phyloP scores from a whole-genome alignment of 2,329 filamentous ascomycete genomes.

The Neofusicoccum ribis region DNA sequence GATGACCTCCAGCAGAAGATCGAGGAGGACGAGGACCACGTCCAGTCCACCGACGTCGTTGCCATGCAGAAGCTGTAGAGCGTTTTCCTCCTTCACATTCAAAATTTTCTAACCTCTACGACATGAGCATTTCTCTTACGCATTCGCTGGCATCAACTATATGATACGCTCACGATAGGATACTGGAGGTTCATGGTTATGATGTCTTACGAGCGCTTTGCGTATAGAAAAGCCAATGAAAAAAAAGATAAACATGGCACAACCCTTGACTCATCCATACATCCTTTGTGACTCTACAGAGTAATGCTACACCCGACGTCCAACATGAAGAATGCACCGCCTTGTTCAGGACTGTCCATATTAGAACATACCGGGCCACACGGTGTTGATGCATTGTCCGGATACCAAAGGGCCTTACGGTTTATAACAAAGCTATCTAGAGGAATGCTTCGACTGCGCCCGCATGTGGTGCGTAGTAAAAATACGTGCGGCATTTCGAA shows the following conservation, averaged over 20 bases:
- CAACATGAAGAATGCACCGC: no score
- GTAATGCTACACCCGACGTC: background rate
- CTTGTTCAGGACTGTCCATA: no score
- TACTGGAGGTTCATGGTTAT: slow-evolving; percentile 12
- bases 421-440: no score
- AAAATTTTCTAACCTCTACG: slow-evolving; percentile 19
- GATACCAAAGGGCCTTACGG: no score
- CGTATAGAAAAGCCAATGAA: slow-evolving; percentile 16
- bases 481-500: no score
- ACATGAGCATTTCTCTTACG: slow-evolving; percentile 17
- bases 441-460: no score
- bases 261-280: background rate
- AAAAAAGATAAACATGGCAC: slow-evolving; percentile 19
- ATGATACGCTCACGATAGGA: slow-evolving; percentile 12
- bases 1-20: slow-evolving; percentile 87
- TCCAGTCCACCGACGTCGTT: slow-evolving; percentile 89
- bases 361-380: no score
- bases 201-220: slow-evolving; percentile 20
- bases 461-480: no score
- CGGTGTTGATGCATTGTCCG: no score
- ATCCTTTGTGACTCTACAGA: background rate
- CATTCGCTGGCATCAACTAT: slow-evolving; percentile 17
- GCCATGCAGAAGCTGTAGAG: slow-evolving; percentile 46
- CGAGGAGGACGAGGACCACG: slow-evolving; percentile 84
- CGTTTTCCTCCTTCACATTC: slow-evolving; percentile 2